These are phyloP conservation scores for Onygenales sp. DNA, from an alignment of 2,329 filamentous ascomycete genomes.

Conservation along the genomic window DNA sequence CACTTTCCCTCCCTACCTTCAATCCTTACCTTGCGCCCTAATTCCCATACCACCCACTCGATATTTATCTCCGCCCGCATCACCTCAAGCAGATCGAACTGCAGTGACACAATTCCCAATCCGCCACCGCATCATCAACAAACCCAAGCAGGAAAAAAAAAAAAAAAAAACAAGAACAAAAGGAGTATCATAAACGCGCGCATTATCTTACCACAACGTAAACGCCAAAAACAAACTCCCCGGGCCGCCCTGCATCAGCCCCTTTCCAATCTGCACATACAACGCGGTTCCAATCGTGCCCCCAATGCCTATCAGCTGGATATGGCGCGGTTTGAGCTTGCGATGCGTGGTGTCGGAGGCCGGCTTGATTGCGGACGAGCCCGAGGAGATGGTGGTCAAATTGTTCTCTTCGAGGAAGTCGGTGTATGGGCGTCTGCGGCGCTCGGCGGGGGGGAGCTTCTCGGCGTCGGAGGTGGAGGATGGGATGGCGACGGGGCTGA, in stretches of 20 bases:
- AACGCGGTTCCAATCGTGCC: slow-evolving; percentile 36
- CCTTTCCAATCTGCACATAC: slow-evolving; percentile 34
- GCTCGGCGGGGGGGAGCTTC: not conserved
- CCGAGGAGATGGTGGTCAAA: not conserved
- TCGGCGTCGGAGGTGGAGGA: not conserved
- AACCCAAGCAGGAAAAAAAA: slow-evolving; percentile 2
- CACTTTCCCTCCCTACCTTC: not conserved
- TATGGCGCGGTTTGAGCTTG: slow-evolving; percentile 35
- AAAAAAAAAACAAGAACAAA: slow-evolving; percentile 5
- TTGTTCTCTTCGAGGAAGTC: not conserved
- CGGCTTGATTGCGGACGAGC: slow-evolving; percentile 11
- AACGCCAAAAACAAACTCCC: slow-evolving; percentile 37
- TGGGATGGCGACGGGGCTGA: not conserved
- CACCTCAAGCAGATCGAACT: not conserved
- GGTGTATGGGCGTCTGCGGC: not conserved
- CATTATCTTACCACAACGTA: slow-evolving; percentile 32
- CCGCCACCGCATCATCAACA: not conserved
- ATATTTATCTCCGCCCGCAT: not conserved
- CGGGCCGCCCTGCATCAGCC: slow-evolving; percentile 32
- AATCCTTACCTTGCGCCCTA: not conserved
- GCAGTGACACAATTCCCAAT: too few species aligned
- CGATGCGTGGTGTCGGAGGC: slow-evolving; percentile 28
- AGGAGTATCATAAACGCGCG: not conserved
- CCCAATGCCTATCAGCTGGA: slow-evolving; percentile 39
- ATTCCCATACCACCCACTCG: too few species aligned